Evolutionary conservation across 306 rosid genomes (phyloP), one percentile per base, ranked within the genome.

Genomic region (Lagenaria siceraria): DNA sequence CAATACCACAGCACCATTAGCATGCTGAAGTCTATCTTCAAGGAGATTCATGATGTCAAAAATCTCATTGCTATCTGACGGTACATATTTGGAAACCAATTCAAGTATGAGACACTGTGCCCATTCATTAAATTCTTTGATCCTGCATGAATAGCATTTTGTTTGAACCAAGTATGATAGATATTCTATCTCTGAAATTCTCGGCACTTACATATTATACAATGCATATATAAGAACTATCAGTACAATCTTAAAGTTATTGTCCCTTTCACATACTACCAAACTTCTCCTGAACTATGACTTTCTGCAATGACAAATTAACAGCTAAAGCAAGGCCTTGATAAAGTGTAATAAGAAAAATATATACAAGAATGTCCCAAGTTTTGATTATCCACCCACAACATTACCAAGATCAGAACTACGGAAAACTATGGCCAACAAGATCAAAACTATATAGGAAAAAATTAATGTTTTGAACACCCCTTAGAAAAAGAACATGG

Each of bases 1-100:
- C 83, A 96, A 87, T 84, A 96, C 99, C 83, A 96, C 99, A 42
- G 99, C 98, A 75, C 99, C 99, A 84, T 96, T 96, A 84, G 99
- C 97, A 87, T 92, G 99, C 83, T 96, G 99, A 77, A 96, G 97
- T 87, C 99, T 88, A 84, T 96, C 99, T 86, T 96, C 99, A 72
- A 96, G 99, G 77, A 96, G 91, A 88, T 96, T 90, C 98, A 96
- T 96, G 79, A 96, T 86, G 83, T 96, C 99, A 88, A 96, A 96
- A 75, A 96, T 92, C 85, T 96, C 99, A 79, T 80, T 89, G 82
- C 27, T 87, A 83, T 96, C 97, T 42, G 92, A 76, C 1, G 99
- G 99, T 74, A 92, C 90, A 68, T 96, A 96, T 84, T 92, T 96
- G 85, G 88, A 82, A 31, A 85, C 98, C 87, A 96, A 79, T 80